Evolutionary conservation across 306 rosid genomes (phyloP).

Genomic region (Malus fusca): DNA sequence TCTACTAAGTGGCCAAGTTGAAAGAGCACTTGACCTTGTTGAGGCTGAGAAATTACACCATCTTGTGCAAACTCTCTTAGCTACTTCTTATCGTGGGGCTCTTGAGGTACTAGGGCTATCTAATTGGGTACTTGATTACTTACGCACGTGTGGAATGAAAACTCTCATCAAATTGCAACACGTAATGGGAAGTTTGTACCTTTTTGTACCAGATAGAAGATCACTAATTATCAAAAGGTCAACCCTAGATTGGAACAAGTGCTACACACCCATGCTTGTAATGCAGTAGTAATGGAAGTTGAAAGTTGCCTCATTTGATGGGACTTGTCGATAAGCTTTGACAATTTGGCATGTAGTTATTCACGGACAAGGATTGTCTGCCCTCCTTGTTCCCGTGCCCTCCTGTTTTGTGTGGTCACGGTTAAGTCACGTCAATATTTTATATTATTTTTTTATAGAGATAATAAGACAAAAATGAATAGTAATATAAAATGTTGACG

Average conservation of each 20-base stretch:
- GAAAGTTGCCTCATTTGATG: constrained; percentile 1
- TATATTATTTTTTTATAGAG: too few relatives aligned
- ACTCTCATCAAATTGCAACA: neutral
- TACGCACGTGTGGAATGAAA: neutral
- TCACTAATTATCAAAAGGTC: neutral
- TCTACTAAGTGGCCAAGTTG: constrained; percentile 47
- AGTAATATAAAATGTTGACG: too few relatives aligned
- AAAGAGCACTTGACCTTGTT: constrained; percentile 18
- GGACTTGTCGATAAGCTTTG: neutral
- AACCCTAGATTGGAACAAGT: constrained; percentile 18
- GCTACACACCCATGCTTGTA: constrained; percentile 5
- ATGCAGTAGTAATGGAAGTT: constrained; percentile 7
- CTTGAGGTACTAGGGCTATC: neutral
- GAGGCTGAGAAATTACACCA: neutral
- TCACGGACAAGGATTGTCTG: too few relatives aligned
- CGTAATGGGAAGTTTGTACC: constrained; percentile 11
- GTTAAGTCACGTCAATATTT: too few relatives aligned
- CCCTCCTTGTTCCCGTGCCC: too few relatives aligned
- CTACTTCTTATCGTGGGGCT: neutral
- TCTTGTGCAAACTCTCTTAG: neutral
- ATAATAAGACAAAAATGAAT: too few relatives aligned
- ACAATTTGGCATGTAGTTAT: neutral
- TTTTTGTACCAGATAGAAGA: constrained; percentile 28
- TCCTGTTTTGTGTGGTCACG: too few relatives aligned
- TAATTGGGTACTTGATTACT: neutral